Evolutionary conservation across 805 yeast genomes (phyloP).

Genomic region (Komagataella pastoris): DNA sequence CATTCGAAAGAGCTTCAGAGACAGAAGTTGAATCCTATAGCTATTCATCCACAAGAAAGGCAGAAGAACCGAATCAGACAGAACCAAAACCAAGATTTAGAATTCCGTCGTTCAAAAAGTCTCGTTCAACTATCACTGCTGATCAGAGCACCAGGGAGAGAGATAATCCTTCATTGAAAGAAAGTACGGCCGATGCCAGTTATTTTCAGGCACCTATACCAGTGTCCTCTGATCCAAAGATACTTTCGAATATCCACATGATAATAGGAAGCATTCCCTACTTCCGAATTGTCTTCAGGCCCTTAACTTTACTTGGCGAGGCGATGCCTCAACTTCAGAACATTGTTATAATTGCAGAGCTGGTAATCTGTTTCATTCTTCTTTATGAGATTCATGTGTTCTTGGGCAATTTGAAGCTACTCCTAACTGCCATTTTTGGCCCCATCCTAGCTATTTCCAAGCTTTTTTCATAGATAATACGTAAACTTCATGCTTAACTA

Average conservation of each 20-base stretch:
- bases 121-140: background rate
- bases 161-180: background rate
- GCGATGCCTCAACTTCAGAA: conserved; percentile 1
- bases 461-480: background rate
- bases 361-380: conserved; percentile 1
- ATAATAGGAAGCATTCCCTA: conserved; percentile 1
- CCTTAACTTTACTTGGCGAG: background rate
- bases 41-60: background rate
- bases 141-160: background rate
- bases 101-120: background rate
- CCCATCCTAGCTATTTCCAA: conserved; percentile 1
- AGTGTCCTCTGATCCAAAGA: background rate
- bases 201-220: background rate
- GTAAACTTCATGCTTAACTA: background rate
- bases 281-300: conserved; percentile 1
- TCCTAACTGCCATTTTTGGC: conserved; percentile 1
- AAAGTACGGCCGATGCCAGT: background rate
- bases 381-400: conserved; percentile 2
- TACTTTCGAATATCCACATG: conserved; percentile 1
- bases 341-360: conserved; percentile 1
- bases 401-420: conserved; percentile 1
- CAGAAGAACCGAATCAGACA: background rate
- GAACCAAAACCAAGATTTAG: background rate
- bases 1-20: background rate
- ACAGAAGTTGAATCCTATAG: background rate